phyloP scores from a whole-genome alignment of 2,329 filamentous ascomycete species.

The Aspergillus caelatus region DNA sequence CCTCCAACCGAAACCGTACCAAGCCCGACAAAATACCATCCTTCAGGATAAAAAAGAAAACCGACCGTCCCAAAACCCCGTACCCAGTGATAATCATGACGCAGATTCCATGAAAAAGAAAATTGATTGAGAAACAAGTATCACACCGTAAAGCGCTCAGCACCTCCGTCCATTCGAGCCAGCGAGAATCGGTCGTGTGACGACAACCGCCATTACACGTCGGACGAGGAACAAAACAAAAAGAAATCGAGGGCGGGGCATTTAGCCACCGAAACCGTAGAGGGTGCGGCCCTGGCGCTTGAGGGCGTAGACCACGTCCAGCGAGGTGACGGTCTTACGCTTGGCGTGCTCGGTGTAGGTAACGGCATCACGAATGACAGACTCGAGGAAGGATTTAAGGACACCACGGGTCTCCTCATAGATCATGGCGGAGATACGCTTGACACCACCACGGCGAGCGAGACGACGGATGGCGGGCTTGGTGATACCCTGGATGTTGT shows the following conservation, averaged over 20 bases:
- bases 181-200: neutral
- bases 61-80: conserved; percentile 17
- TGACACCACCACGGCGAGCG: conserved; percentile 98
- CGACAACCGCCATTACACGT: neutral
- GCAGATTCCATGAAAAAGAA: conserved; percentile 10
- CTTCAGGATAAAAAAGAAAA: conserved; percentile 2
- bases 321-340: conserved; percentile 62
- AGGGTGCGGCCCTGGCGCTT: conserved; percentile 72
- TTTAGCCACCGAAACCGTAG: conserved; percentile 85
- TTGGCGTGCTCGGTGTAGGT: conserved; percentile 84
- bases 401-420: conserved; percentile 83
- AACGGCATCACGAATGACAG: conserved; percentile 77
- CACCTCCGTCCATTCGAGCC: conserved; percentile 10
- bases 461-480: conserved; percentile 99
- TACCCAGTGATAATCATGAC: conserved; percentile 11
- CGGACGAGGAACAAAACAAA: neutral
- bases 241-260: conserved; percentile 6
- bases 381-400: conserved; percentile 81
- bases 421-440: conserved; percentile 98
- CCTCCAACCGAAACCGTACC: neutral
- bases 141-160: conserved; percentile 27
- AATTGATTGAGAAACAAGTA: conserved; percentile 10
- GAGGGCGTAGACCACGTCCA: conserved; percentile 66
- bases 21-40: conserved; percentile 8
- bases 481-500: conserved; percentile 99